Conservation (phyloP, 2,329 filamentous ascomycete species). For the Hypoxylon sp. region DNA sequence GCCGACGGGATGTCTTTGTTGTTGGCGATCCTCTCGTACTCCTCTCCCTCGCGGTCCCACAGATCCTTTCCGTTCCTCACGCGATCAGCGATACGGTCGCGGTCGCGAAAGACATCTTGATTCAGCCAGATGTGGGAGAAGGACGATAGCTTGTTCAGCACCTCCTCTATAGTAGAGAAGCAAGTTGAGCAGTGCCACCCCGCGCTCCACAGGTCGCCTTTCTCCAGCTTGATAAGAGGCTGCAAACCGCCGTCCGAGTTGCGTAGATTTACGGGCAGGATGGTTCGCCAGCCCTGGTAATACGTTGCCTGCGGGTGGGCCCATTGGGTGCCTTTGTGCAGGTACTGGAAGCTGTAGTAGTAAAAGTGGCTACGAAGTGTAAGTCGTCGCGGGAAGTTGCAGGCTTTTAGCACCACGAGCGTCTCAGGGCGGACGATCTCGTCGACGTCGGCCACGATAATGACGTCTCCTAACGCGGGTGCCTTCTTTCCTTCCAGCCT, state of each 20-base stretch:
- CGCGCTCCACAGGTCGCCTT: slow-evolving; percentile 60
- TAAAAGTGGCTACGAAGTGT: slow-evolving; percentile 65
- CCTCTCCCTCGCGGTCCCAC: slow-evolving; percentile 63
- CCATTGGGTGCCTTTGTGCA: slow-evolving; percentile 62
- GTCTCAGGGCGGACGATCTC: slow-evolving; percentile 68
- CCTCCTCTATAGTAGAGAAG: slow-evolving; percentile 66
- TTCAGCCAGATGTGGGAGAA: slow-evolving; percentile 69
- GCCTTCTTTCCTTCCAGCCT: slow-evolving; percentile 56
- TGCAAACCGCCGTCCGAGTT: slow-evolving; percentile 58
- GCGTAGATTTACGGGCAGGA: slow-evolving; percentile 66
- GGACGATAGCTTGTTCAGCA: slow-evolving; percentile 66
- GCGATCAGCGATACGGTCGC: slow-evolving; percentile 60
- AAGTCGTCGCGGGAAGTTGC: slow-evolving; percentile 64
- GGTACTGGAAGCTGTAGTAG: slow-evolving; percentile 69
- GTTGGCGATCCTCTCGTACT: slow-evolving; percentile 61
- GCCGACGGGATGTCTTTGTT: slow-evolving; percentile 66
- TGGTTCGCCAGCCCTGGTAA: slow-evolving; percentile 62
- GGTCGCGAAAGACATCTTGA: slow-evolving; percentile 60
- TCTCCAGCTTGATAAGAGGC: slow-evolving; percentile 56
- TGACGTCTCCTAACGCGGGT: slow-evolving; percentile 63
- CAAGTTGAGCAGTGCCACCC: slow-evolving; percentile 73
- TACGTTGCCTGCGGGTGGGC: slow-evolving; percentile 70
- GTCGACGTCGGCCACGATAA: slow-evolving; percentile 71
- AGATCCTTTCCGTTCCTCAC: slow-evolving; percentile 66
- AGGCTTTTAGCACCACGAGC: slow-evolving; percentile 61